Percentiles rank a stretch among this genome's conserved stretches.
These are phyloP conservation scores for Dipteronia dyeriana DNA, from an alignment of 345 rosid genomes.

Conservation along the genomic window DNA sequence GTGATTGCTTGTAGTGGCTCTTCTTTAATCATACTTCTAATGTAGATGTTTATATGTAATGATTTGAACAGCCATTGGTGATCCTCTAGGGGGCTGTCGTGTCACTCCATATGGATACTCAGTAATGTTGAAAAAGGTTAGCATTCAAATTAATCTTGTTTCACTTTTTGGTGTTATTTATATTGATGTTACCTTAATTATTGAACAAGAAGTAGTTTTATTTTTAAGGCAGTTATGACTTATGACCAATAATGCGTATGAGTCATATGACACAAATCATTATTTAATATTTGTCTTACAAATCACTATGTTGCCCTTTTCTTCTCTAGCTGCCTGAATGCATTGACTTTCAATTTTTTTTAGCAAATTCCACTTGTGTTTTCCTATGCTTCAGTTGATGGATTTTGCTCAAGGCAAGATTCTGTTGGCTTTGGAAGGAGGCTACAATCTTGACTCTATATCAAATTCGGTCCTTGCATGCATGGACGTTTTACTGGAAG, in stretches of 20 bases:
- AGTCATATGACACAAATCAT: no score
- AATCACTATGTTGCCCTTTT: background rate
- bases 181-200: background rate
- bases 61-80: slow-evolving; percentile 65
- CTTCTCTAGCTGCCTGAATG: background rate
- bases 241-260: background rate
- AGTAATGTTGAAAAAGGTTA: slow-evolving; percentile 71
- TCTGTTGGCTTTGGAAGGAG: slow-evolving; percentile 90
- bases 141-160: slow-evolving; percentile 12
- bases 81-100: slow-evolving; percentile 88
- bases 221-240: background rate
- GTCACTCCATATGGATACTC: slow-evolving; percentile 90
- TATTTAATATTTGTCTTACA: background rate
- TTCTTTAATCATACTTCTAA: background rate
- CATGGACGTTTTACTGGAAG: slow-evolving; percentile 75
- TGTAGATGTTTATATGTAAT: slow-evolving; percentile 11
- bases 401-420: slow-evolving; percentile 83
- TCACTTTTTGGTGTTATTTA: background rate
- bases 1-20: background rate
- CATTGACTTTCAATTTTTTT: background rate
- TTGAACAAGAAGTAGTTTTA: slow-evolving; percentile 4
- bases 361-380: background rate
- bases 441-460: slow-evolving; percentile 81
- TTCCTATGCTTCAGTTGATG: slow-evolving; percentile 58
- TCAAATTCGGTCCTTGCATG: slow-evolving; percentile 91